phyloP scores from a whole-genome alignment of 2,329 filamentous ascomycete species.

The Alternaria conjuncta region DNA sequence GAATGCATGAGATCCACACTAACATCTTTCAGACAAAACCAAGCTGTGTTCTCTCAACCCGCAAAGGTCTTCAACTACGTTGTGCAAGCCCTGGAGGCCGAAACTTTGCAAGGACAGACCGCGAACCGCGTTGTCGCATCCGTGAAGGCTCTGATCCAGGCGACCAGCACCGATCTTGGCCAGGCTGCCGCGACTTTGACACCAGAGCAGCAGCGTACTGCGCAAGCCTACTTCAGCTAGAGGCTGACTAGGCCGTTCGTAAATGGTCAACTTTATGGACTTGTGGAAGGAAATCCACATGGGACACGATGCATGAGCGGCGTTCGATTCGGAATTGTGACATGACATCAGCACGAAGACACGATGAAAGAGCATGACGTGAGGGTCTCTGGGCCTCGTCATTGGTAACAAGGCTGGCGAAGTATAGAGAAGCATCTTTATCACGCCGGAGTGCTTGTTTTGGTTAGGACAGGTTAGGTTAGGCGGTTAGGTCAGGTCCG shows the following conservation, averaged over 20 bases:
- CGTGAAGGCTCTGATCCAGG: constrained; percentile 77
- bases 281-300: constrained; percentile 1
- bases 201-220: constrained; percentile 78
- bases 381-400: not conserved
- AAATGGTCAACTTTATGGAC: not conserved
- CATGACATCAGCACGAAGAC: not conserved
- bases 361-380: not conserved
- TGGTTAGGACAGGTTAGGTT: constrained; percentile 18
- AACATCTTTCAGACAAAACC: constrained; percentile 72
- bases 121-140: constrained; percentile 77
- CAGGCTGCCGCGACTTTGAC: constrained; percentile 77
- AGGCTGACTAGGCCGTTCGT: constrained; percentile 3
- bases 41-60: constrained; percentile 77
- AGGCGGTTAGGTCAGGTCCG: not conserved
- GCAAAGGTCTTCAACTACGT: constrained; percentile 84
- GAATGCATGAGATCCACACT: not conserved
- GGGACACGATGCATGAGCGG: constrained; percentile 10
- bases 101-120: constrained; percentile 85
- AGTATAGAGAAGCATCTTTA: not conserved
- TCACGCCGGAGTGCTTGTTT: not conserved
- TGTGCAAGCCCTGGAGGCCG: constrained; percentile 86
- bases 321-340: constrained; percentile 1
- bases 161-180: constrained; percentile 75
- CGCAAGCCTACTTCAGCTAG: constrained; percentile 79
- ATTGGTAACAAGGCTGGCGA: not conserved